Base-by-base conservation (phyloP, 139 green algal species). In the Chlamydomonas eustigma region DNA sequence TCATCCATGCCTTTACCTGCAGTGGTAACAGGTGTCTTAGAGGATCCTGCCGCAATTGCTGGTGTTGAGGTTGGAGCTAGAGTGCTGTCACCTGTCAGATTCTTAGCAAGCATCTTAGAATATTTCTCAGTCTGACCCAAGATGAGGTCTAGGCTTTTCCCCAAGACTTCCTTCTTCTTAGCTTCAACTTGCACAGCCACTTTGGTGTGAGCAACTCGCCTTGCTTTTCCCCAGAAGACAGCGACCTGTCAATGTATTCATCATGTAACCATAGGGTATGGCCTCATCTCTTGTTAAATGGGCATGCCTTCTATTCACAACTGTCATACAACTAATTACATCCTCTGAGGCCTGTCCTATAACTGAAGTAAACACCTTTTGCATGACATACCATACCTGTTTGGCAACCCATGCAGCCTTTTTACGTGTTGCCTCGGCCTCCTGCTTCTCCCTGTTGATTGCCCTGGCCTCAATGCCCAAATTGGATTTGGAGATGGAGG, bases 91-190 rank as follows among this genome's bases (percentile, higher is more conserved):
- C 72, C 81, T 24, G 63, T 58, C n/a, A 96, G 76, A 44, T 92
- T 90, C 71, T 87, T 73, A 4, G 93, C 93, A 36, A 97, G 84
- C 85, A 96, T 87, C 68, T 87, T 89, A 31, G 85, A 92, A 83
- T 96, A 98, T 39, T 89, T 89, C 79, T 99, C 94, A 0, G 95
- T 99, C 86, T 99, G 93, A 0, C 89, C 92, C 37, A 99, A 79
- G 51, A 99, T 88, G 39, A 96, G 93, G 80, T 97, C 90, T 22
- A 99, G 85, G 78, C 97, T 93, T 77, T 87, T 84, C 74, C 94
- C 90, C 76, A 97, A 76, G 52, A 87, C 86, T 25, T 75, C 75
- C 78, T 94, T 92, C 79, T 91, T 91, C 12, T 76, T 73, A 8
- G 44, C 79, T 89, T 84, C 31, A 87, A 81, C 85, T 91, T 92